Evolutionary conservation across 2,329 filamentous ascomycete genomes (phyloP).

Genomic region (Fusarium dimerum): DNA sequence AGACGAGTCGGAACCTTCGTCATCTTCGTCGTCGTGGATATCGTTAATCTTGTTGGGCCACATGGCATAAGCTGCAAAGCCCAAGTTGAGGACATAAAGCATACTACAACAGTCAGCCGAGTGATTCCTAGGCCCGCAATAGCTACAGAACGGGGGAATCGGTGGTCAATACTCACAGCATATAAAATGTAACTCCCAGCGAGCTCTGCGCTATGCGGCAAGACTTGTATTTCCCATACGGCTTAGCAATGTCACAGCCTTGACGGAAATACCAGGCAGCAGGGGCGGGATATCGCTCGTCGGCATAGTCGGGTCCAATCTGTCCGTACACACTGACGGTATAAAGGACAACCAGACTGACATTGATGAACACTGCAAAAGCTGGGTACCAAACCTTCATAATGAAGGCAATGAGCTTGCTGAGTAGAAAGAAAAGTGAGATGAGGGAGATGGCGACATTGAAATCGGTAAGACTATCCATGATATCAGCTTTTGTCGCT

Average conservation of each 20-base stretch:
- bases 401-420: slow-evolving; percentile 68
- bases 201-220: slow-evolving; percentile 69
- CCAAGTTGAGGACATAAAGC: slow-evolving; percentile 61
- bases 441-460: slow-evolving; percentile 77
- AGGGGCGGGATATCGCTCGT: slow-evolving; percentile 60
- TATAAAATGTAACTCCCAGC: slow-evolving; percentile 64
- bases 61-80: slow-evolving; percentile 60
- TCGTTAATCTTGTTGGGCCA: slow-evolving; percentile 57
- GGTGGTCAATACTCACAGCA: slow-evolving; percentile 60
- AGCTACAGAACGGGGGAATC: neutral
- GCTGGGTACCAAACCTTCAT: slow-evolving; percentile 72
- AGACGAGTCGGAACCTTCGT: slow-evolving; percentile 36
- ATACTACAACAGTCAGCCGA: slow-evolving; percentile 40
- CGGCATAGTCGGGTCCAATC: slow-evolving; percentile 71
- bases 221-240: slow-evolving; percentile 54
- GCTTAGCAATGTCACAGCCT: slow-evolving; percentile 62
- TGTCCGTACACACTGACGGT: slow-evolving; percentile 68
- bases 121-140: neutral
- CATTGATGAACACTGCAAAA: slow-evolving; percentile 59
- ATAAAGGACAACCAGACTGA: slow-evolving; percentile 62
- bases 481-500: slow-evolving; percentile 1
- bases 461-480: slow-evolving; percentile 67
- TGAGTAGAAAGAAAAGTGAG: slow-evolving; percentile 73
- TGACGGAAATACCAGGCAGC: slow-evolving; percentile 76
- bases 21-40: slow-evolving; percentile 42